These are phyloP conservation scores for Carpinus fangiana DNA, from an alignment of 306 rosid genomes.

Conservation along the genomic window DNA sequence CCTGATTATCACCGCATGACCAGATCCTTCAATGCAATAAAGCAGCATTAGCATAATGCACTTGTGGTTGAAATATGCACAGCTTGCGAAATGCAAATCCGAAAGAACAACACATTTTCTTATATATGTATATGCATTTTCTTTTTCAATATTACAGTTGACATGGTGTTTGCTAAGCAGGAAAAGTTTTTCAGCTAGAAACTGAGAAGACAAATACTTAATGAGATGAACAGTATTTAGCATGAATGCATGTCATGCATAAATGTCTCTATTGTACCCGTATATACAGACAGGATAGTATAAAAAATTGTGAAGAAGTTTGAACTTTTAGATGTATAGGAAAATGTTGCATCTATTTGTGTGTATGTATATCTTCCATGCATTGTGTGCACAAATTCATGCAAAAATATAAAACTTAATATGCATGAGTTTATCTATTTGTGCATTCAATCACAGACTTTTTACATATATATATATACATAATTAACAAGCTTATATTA, in stretches of 20 bases:
- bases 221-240: not conserved
- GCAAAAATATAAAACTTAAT: slow-evolving; percentile 11
- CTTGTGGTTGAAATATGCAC: slow-evolving; percentile 48
- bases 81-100: slow-evolving; percentile 34
- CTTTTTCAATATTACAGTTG: slow-evolving; percentile 25
- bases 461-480: slow-evolving; percentile 29
- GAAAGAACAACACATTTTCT: slow-evolving; percentile 43
- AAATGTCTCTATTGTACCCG: not conserved
- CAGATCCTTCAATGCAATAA: slow-evolving; percentile 26
- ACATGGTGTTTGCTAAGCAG: slow-evolving; percentile 44
- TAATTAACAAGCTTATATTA: slow-evolving; percentile 35
- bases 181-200: slow-evolving; percentile 18
- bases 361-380: not conserved
- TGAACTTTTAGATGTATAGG: not conserved
- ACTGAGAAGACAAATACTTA: not conserved
- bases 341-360: not conserved
- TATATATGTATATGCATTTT: slow-evolving; percentile 14
- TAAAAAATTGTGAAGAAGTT: not conserved
- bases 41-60: slow-evolving; percentile 40
- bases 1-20: slow-evolving; percentile 25
- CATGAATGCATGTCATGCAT: not conserved
- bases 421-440: slow-evolving; percentile 18
- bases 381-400: slow-evolving; percentile 14
- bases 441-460: slow-evolving; percentile 8
- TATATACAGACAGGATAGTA: not conserved